phyloP scores from a whole-genome alignment of 2,329 filamentous ascomycete genomes.

The Exophiala alcalophila region DNA sequence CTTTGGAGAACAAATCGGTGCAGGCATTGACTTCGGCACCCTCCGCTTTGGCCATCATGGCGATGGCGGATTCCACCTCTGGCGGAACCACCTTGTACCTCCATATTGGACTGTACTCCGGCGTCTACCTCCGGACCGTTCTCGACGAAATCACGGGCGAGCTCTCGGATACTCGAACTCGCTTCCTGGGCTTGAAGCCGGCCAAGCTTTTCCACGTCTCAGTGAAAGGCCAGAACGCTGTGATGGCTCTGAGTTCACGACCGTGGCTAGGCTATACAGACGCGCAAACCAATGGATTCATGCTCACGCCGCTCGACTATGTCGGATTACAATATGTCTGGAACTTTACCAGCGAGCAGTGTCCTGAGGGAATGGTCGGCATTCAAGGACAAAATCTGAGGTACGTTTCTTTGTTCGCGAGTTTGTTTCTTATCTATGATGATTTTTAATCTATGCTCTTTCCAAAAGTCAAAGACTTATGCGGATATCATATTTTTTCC shows the following conservation, averaged over 20 bases:
- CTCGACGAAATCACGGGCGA: slow-evolving; percentile 95
- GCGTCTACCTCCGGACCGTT: slow-evolving; percentile 92
- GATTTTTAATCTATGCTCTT: slow-evolving; percentile 54
- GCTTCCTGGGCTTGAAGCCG: slow-evolving; percentile 87
- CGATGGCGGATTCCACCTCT: slow-evolving; percentile 90
- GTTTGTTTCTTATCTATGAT: slow-evolving; percentile 51
- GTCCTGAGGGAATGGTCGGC: slow-evolving; percentile 88
- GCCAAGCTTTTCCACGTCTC: slow-evolving; percentile 90
- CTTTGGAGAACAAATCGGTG: slow-evolving; percentile 88
- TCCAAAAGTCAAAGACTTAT: slow-evolving; percentile 38
- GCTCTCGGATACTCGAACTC: slow-evolving; percentile 87
- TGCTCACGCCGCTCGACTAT: slow-evolving; percentile 88
- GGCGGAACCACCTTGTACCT: slow-evolving; percentile 87
- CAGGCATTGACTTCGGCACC: slow-evolving; percentile 90
- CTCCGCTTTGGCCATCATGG: slow-evolving; percentile 83
- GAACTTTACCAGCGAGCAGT: slow-evolving; percentile 95
- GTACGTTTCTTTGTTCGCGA: slow-evolving; percentile 53
- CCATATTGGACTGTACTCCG: slow-evolving; percentile 92
- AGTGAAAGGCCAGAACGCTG: slow-evolving; percentile 77
- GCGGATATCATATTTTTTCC: slow-evolving; percentile 54
- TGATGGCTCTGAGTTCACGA: slow-evolving; percentile 84
- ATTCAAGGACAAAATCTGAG: slow-evolving; percentile 84
- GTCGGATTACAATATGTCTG: slow-evolving; percentile 86
- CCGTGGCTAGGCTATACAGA: slow-evolving; percentile 97
- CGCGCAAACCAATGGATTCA: slow-evolving; percentile 79